phyloP scores from a whole-genome alignment of 75 land plant species.

The Cunninghamia lanceolata region DNA sequence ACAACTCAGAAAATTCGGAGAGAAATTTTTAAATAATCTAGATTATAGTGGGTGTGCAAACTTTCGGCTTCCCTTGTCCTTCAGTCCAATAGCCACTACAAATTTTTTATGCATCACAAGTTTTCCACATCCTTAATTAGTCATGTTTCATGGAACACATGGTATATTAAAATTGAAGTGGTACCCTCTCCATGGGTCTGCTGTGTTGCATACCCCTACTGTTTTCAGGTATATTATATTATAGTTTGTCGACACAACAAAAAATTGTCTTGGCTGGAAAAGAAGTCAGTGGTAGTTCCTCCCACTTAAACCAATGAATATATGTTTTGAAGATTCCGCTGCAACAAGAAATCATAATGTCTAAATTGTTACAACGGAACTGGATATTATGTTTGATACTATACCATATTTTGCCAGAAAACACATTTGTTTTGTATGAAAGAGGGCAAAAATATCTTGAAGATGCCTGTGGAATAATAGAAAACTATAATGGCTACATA shows the following conservation, averaged over 20 bases:
- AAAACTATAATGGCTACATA: not conserved
- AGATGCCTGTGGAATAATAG: not conserved
- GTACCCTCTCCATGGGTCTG: not conserved
- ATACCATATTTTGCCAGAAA: not conserved
- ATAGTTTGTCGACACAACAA: not conserved
- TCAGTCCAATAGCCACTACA: no score
- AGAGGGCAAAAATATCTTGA: not conserved
- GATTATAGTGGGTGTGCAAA: no score
- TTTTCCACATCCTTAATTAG: not conserved
- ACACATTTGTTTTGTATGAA: not conserved
- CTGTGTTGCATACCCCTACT: not conserved
- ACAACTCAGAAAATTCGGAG: not conserved
- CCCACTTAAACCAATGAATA: not conserved
- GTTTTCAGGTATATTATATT: not conserved
- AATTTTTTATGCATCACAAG: not conserved
- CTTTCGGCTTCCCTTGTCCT: no score
- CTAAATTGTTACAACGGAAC: not conserved
- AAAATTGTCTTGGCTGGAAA: not conserved
- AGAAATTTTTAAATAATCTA: no score
- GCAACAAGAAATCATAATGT: not conserved
- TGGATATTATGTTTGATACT: not conserved
- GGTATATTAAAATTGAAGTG: not conserved
- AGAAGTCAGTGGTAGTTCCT: not conserved
- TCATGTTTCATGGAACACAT: not conserved
- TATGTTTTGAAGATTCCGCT: not conserved